Conservation (phyloP, 1,284 basidiomycete species). For the Puccinia sorghi region DNA sequence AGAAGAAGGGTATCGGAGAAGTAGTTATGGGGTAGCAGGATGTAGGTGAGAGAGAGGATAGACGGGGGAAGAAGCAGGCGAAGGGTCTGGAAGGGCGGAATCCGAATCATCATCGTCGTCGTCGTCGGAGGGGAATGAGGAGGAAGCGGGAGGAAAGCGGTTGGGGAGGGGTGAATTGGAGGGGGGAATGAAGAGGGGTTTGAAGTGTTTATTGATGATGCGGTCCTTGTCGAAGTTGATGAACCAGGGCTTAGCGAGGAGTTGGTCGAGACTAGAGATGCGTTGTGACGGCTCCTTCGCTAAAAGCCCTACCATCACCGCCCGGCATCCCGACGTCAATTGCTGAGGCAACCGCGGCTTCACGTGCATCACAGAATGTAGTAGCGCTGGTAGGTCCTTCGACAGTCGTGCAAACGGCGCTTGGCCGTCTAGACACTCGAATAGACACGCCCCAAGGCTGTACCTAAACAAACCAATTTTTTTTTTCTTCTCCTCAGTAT, state of each 20-base stretch:
- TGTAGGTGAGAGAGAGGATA: background rate
- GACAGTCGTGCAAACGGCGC: slow-evolving; percentile 50
- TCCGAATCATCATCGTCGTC: background rate
- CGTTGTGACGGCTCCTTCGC: background rate
- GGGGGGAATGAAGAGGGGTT: background rate
- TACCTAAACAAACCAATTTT: background rate
- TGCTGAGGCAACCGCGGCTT: slow-evolving; percentile 10
- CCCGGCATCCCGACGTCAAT: background rate
- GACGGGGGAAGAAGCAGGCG: background rate
- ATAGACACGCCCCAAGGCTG: slow-evolving; percentile 53
- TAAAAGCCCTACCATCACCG: background rate
- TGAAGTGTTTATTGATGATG: background rate
- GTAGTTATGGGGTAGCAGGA: background rate
- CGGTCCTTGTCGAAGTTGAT: background rate
- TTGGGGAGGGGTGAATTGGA: background rate
- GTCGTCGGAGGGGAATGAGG: background rate
- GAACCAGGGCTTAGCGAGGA: slow-evolving; percentile 1
- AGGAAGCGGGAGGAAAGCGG: background rate
- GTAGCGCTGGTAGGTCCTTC: slow-evolving; percentile 50
- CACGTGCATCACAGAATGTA: slow-evolving; percentile 54
- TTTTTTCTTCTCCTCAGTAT: too few relatives aligned
- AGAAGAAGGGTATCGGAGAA: background rate
- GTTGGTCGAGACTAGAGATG: background rate
- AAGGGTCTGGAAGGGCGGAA: background rate
- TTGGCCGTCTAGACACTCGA: slow-evolving; percentile 53